Base-by-base conservation (phyloP, 2,329 filamentous ascomycete genomes). In the Dactylellina drechsleri region DNA sequence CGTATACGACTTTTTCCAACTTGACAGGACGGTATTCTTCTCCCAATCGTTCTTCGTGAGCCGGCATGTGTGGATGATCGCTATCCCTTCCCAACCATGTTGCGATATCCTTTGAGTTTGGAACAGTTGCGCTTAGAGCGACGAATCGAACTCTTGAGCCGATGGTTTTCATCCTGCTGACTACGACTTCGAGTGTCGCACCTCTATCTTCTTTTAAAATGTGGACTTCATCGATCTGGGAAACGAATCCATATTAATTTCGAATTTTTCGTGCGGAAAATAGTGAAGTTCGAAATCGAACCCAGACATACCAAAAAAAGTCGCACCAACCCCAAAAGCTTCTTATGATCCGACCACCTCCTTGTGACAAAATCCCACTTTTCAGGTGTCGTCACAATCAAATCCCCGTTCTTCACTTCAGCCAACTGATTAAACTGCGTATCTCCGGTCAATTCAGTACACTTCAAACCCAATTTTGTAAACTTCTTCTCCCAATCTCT, bases 311-410 rank as follows among this genome's bases (percentile, higher is more conserved):
- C 79, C 57, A 96, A 85, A 76, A 95, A 92, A 0, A 96, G 83
- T 74, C 90, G 91, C 53, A 96, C 87, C 76, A 93, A 85, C 71
- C 90, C 87, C 82, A 96, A 87, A 16, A 96, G 83, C 77, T 86
- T 90, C 61, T 86, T 86, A 79, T 96, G 90, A 78, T 96, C 92
- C 78, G 89, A 88, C 92, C 92, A 96, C 80, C 92, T 93, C 16
- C 92, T 86, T 0, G 92, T 96, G 81, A 95, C 89, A 73, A 91
- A 94, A 80, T 96, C 92, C 92, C 92, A 96, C 80, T 96, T 96
- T 81, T 96, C 92, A 0, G 92, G 92, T 0, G 92, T 96, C 0
- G 92, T 95, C 76, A 96, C 86, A 77, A 96, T 94, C 77, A 96
- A 91, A 54, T 89, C 89, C 2, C 92, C 92, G 78, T 85, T 87